Base-by-base conservation (phyloP, 164 flowering plant genomes). In the Brasenia schreberi region DNA sequence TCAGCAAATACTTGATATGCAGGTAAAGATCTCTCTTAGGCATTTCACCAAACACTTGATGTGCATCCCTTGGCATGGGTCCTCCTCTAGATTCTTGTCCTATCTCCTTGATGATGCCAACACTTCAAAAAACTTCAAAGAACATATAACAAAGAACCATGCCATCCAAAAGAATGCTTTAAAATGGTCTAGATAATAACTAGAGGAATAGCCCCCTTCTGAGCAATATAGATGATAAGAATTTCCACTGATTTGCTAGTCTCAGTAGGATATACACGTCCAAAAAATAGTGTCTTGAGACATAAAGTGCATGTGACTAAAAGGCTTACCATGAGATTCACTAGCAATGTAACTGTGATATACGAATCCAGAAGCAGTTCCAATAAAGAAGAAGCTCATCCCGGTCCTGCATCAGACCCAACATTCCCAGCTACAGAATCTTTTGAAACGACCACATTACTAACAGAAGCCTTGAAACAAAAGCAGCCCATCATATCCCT, bases 271-370 rank as follows among this genome's bases (percentile, higher is more conserved):
- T 81, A 72, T 75, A 94, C 72, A 71, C 84, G 86, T 66, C 65
- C 80, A 75, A 94, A 94, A 78, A 94, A 89, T 72, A 91, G 64
- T 69, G 95, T 82, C 97, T 91, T 89, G 16, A 94, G 81, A 80
- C 81, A 83, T 65, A 94, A 72, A 70, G 83, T 79, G 67, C 85
- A 71, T 33, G 87, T 75, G 70, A 83, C 49, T 71, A 83, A 87
- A 19, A 76, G 75, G 72, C 85, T 86, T 65, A 89, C 65, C 3
- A 65, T 82, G 68, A 84, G 83, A 78, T 75, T 79, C 65, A 81
- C 87, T 67, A 87, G 71, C 83, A 91, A 73, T 1, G 76, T 80
- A 49, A 85, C 71, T 9, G 87, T 80, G 42, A 77, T 71, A 68
- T 79, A 73, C n/a, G 96, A 91, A 77, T 85, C 79, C 76, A 83